Percentiles rank a stretch among this genome's conserved stretches.
Evolutionary conservation across 441 rosid species (phyloP).

Genomic region (Mallotus repandus): DNA sequence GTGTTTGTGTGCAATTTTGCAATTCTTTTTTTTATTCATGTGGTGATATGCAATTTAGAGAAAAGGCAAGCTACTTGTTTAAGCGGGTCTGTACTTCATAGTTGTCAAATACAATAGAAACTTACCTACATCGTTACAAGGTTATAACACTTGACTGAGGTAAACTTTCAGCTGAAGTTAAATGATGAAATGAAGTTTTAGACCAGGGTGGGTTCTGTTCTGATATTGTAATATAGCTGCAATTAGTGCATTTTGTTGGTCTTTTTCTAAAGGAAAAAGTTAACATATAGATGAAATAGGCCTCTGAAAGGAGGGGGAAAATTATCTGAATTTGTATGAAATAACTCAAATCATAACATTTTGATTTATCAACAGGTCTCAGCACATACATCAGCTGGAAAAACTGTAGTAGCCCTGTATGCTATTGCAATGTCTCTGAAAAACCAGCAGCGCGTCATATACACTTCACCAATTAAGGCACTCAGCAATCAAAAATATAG

Average conservation of each 20-base stretch:
- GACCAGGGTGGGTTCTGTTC: background rate
- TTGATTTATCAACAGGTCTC: slow-evolving; percentile 55
- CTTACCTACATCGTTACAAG: background rate
- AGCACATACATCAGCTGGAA: slow-evolving; percentile 99
- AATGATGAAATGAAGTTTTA: background rate
- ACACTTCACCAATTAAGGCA: slow-evolving; percentile 97
- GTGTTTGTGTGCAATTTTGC: background rate
- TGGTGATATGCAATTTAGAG: background rate
- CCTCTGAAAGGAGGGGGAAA: background rate
- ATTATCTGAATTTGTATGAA: background rate
- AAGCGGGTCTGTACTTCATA: background rate
- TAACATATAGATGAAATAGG: background rate
- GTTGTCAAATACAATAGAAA: background rate
- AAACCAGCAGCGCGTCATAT: slow-evolving; percentile 86
- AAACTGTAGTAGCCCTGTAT: slow-evolving; percentile 91
- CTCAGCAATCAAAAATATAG: slow-evolving; percentile 94
- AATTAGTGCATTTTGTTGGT: background rate
- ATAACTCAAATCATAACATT: background rate
- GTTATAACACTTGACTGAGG: background rate
- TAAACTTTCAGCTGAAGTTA: background rate
- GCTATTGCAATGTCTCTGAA: slow-evolving; percentile 94
- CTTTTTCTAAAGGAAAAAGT: background rate
- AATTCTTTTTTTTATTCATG: background rate
- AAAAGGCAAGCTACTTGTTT: background rate
- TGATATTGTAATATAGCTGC: background rate